phyloP scores from a whole-genome alignment of 345 rosid species.

The Eutrema japonicum region DNA sequence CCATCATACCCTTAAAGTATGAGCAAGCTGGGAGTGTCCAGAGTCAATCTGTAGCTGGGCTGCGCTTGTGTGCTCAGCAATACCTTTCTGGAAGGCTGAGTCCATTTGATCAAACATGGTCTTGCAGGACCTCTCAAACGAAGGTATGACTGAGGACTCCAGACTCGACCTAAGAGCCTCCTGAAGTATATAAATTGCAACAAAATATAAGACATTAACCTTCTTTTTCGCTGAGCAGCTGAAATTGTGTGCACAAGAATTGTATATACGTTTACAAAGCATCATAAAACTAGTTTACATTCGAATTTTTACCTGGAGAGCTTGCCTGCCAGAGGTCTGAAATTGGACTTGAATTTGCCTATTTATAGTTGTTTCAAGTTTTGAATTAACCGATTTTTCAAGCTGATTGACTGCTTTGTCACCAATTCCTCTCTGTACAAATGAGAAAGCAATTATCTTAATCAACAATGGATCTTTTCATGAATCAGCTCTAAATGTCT shows the following conservation, averaged over 20 bases:
- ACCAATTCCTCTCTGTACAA: slow-evolving; percentile 78
- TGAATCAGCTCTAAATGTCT: slow-evolving; percentile 18
- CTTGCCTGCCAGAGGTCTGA: slow-evolving; percentile 90
- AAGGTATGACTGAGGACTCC: slow-evolving; percentile 78
- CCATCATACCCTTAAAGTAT: slow-evolving; percentile 64
- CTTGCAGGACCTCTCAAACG: slow-evolving; percentile 88
- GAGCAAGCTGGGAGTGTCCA: slow-evolving; percentile 68
- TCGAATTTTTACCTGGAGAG: slow-evolving; percentile 66
- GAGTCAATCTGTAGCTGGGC: slow-evolving; percentile 75
- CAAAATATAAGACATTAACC: slow-evolving; percentile 16
- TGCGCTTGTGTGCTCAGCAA: slow-evolving; percentile 70
- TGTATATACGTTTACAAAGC: not conserved
- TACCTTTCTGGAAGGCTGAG: slow-evolving; percentile 76
- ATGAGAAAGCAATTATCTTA: slow-evolving; percentile 28
- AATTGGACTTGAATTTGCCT: slow-evolving; percentile 86
- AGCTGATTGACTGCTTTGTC: slow-evolving; percentile 88
- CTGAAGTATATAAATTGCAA: slow-evolving; percentile 45
- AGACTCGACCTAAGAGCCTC: slow-evolving; percentile 68
- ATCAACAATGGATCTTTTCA: slow-evolving; percentile 1
- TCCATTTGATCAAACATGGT: slow-evolving; percentile 91
- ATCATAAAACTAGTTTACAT: slow-evolving; percentile 8
- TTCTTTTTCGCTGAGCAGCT: slow-evolving; percentile 20
- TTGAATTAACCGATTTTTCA: slow-evolving; percentile 76
- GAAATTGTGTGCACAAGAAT: not conserved
- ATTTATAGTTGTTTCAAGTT: slow-evolving; percentile 77